Evolutionary conservation across 257 asterid genomes (phyloP).

Genomic region (Solanum peruvianum): DNA sequence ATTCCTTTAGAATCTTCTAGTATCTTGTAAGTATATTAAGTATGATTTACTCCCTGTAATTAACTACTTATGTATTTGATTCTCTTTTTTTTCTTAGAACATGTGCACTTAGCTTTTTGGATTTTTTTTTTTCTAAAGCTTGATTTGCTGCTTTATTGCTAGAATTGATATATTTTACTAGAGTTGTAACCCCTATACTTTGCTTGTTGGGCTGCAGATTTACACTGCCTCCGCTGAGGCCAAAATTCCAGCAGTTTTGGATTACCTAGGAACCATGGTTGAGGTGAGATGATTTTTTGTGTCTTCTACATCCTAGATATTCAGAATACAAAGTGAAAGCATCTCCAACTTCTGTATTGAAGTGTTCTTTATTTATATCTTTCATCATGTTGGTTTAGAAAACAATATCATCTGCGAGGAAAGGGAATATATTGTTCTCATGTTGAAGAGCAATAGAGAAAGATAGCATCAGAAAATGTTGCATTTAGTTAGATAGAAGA

Average conservation of each 20-base stretch:
- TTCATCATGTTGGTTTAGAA: not conserved
- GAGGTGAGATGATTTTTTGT: conserved; percentile 39
- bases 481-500: not conserved
- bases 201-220: conserved; percentile 32
- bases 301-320: not conserved
- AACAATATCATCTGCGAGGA: not conserved
- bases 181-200: not conserved
- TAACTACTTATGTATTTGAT: not conserved
- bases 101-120: not conserved
- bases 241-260: conserved; percentile 86
- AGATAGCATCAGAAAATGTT: not conserved
- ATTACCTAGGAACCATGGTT: conserved; percentile 75
- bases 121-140: not conserved
- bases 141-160: not conserved
- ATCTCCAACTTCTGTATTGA: not conserved
- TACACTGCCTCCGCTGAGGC: conserved; percentile 78
- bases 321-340: not conserved
- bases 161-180: not conserved
- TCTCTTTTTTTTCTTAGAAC: not conserved
- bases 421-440: not conserved
- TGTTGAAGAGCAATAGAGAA: not conserved
- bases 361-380: not conserved
- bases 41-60: not conserved
- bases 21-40: not conserved
- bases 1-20: not conserved